Evolutionary conservation across 163 green algal species (phyloP).

Genomic region (Chloromonas sp.): DNA sequence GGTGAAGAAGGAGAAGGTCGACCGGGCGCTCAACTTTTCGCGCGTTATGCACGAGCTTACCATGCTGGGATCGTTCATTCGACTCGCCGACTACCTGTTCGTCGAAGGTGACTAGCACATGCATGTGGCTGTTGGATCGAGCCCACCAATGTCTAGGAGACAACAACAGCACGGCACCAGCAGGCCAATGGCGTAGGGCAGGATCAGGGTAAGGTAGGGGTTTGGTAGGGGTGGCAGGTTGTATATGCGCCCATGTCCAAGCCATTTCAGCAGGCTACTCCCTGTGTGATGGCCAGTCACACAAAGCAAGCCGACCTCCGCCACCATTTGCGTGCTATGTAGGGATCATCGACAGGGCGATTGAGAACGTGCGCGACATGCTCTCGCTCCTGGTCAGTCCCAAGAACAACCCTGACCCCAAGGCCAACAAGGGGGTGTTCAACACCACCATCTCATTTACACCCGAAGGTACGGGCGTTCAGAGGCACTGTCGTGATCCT

Average conservation of each 20-base stretch:
- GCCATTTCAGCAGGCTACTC: no score
- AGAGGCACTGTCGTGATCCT: no score
- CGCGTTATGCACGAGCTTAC: slow-evolving; percentile 70
- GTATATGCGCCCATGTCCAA: no score
- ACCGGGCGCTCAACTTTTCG: slow-evolving; percentile 62
- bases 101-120: slow-evolving; percentile 40
- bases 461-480: slow-evolving; percentile 18
- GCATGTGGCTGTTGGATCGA: no score
- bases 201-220: no score
- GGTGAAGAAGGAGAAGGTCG: slow-evolving; percentile 70
- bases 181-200: no score
- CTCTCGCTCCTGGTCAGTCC: slow-evolving; percentile 47
- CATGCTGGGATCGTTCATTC: slow-evolving; percentile 72
- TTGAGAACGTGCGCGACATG: slow-evolving; percentile 40
- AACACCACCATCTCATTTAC: slow-evolving; percentile 63
- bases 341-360: slow-evolving; percentile 33
- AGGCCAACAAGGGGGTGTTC: slow-evolving; percentile 70
- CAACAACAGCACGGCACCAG: no score
- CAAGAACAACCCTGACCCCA: slow-evolving; percentile 36
- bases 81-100: slow-evolving; percentile 78
- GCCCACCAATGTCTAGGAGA: no score
- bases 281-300: no score
- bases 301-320: no score
- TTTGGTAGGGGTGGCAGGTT: no score
- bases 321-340: background rate